These are phyloP conservation scores for Botrytis fabae DNA, from an alignment of 2,329 filamentous ascomycete genomes.

Conservation along the genomic window DNA sequence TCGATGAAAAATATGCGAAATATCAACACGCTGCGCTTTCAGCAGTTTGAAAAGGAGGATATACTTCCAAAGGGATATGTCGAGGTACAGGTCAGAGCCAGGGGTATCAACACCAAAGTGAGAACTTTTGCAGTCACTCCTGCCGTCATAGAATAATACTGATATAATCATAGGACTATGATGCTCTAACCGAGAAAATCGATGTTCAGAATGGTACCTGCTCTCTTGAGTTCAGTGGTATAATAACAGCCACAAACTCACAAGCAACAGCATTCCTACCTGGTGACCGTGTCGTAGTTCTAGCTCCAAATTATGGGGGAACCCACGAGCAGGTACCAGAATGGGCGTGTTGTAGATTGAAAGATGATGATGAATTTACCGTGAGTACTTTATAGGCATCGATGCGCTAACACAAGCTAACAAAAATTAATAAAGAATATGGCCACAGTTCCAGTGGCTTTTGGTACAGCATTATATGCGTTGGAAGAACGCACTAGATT, in stretches of 20 bases:
- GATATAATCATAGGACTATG: conserved; percentile 29
- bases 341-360: conserved; percentile 34
- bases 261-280: conserved; percentile 19
- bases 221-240: conserved; percentile 37
- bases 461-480: too few species aligned
- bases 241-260: conserved; percentile 32
- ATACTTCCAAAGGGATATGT: background rate
- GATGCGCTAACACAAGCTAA: conserved; percentile 39
- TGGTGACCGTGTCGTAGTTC: conserved; percentile 33
- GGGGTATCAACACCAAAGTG: background rate
- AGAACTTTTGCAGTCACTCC: background rate
- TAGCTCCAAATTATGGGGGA: conserved; percentile 28
- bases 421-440: too few species aligned
- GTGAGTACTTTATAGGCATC: conserved; percentile 31
- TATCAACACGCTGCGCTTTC: conserved; percentile 17
- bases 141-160: background rate
- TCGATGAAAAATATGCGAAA: conserved; percentile 28
- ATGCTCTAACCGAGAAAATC: conserved; percentile 35
- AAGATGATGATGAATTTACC: conserved; percentile 31
- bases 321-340: conserved; percentile 37
- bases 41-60: background rate
- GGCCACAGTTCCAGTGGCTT: too few species aligned
- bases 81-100: background rate
- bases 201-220: conserved; percentile 34
- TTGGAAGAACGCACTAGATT: conserved; percentile 25